Percentiles rank a stretch among this genome's conserved stretches.
phyloP scores from a whole-genome alignment of 1,284 basidiomycete genomes.

The Ustilago cynodontis region DNA sequence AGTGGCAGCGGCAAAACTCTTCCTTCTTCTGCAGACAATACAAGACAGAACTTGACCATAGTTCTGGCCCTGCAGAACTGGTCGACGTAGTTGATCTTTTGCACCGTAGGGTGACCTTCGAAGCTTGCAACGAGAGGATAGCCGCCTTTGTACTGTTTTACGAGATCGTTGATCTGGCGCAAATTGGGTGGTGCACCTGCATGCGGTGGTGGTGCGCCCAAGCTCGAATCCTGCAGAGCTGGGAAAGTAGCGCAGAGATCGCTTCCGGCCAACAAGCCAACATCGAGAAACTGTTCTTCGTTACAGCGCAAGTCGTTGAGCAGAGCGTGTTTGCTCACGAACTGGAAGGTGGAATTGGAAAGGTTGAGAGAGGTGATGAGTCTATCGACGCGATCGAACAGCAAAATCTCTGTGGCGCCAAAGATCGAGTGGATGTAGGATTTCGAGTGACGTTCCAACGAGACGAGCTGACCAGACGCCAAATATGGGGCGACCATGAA shows the following conservation, averaged over 20 bases:
- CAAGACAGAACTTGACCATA: conserved; percentile 92
- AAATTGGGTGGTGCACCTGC: conserved; percentile 53
- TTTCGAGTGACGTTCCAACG: conserved; percentile 91
- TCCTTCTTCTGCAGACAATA: conserved; percentile 88
- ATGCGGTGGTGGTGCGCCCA: conserved; percentile 43
- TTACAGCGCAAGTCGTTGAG: conserved; percentile 80
- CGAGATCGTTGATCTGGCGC: conserved; percentile 71
- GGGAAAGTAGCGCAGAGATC: conserved; percentile 87
- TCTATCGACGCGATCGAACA: conserved; percentile 87
- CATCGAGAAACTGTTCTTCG: conserved; percentile 94
- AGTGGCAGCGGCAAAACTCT: conserved; percentile 88
- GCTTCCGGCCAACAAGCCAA: conserved; percentile 90
- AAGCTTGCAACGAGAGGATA: conserved; percentile 60
- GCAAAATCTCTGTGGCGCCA: conserved; percentile 87
- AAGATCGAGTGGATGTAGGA: conserved; percentile 95
- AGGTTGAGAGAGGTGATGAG: conserved; percentile 84
- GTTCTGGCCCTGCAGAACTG: conserved; percentile 89
- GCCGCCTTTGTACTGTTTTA: conserved; percentile 62
- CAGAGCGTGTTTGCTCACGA: conserved; percentile 83
- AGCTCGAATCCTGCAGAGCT: conserved; percentile 75
- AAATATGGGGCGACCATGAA: conserved; percentile 96
- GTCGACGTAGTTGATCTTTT: conserved; percentile 82
- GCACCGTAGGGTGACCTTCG: conserved; percentile 77
- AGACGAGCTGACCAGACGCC: conserved; percentile 90
- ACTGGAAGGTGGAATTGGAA: conserved; percentile 76